These are phyloP conservation scores for Penicillium psychrosexuale DNA, from an alignment of 2,329 filamentous ascomycete species.

Conservation along the genomic window DNA sequence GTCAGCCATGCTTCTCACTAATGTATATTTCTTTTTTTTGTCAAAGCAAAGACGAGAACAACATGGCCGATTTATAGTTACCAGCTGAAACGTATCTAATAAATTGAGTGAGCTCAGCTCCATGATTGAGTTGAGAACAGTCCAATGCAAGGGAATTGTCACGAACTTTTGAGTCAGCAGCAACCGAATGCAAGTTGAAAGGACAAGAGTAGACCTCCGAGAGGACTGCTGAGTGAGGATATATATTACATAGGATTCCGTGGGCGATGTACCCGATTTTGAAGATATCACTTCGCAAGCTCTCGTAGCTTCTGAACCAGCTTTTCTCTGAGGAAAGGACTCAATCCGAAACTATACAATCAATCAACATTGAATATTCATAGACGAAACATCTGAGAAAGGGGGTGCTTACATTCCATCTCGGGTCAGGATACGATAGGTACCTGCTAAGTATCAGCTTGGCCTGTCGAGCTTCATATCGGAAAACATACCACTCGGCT, in stretches of 20 bases:
- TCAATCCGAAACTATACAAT: conserved; percentile 44
- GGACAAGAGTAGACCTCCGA: neutral
- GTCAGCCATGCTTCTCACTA: neutral
- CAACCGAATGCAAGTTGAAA: neutral
- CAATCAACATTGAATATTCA: conserved; percentile 20
- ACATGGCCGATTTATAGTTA: no score
- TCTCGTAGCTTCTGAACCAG: conserved; percentile 48
- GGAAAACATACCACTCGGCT: conserved; percentile 50
- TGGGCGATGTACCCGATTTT: neutral
- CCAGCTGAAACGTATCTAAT: neutral
- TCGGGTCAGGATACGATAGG: conserved; percentile 59
- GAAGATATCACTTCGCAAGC: conserved; percentile 19
- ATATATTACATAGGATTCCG: neutral
- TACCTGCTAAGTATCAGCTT: conserved; percentile 38
- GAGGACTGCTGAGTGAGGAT: neutral
- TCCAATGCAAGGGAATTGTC: neutral
- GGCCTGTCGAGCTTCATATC: neutral
- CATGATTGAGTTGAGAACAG: neutral
- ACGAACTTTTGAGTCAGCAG: neutral
- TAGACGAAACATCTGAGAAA: neutral
- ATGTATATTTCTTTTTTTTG: neutral
- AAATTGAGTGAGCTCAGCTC: neutral
- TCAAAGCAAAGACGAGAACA: neutral
- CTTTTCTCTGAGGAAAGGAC: conserved; percentile 49
- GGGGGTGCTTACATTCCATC: conserved; percentile 55